phyloP scores from a whole-genome alignment of 768 basidiomycete genomes.

The Kwoniella sp. region DNA sequence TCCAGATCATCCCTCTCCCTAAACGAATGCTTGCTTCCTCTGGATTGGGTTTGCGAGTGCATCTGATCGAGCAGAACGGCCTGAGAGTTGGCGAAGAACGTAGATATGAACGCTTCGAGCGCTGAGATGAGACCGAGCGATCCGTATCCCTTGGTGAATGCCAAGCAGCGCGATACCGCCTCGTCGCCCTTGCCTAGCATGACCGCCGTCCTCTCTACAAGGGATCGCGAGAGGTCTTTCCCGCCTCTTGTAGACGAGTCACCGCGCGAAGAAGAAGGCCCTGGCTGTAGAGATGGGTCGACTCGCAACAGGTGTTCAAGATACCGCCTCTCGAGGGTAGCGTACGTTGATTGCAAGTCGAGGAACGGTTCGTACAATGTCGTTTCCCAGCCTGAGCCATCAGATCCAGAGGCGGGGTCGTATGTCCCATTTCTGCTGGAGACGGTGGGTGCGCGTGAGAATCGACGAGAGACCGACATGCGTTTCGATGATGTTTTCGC shows the following conservation, averaged over 20 bases:
- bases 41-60: not conserved
- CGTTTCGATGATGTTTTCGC: constrained; percentile 14
- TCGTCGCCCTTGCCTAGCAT: constrained; percentile 79
- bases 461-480: constrained; percentile 33
- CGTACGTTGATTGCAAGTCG: constrained; percentile 85
- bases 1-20: constrained; percentile 59
- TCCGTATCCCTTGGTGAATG: constrained; percentile 89
- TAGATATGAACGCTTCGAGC: constrained; percentile 70
- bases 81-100: constrained; percentile 62
- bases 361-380: constrained; percentile 92
- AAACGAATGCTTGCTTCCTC: not conserved
- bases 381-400: constrained; percentile 69
- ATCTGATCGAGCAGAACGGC: constrained; percentile 7
- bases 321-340: constrained; percentile 70
- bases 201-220: constrained; percentile 74
- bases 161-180: constrained; percentile 70
- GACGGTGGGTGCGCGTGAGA: constrained; percentile 41
- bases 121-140: constrained; percentile 71
- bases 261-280: not conserved
- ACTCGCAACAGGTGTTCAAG: constrained; percentile 57
- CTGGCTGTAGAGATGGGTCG: constrained; percentile 23
- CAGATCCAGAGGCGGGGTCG: constrained; percentile 3
- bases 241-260: constrained; percentile 8
- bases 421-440: not conserved
- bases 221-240: constrained; percentile 59